Conservation (phyloP, 1,139 yeast species). For the Kluyveromyces sp. region DNA sequence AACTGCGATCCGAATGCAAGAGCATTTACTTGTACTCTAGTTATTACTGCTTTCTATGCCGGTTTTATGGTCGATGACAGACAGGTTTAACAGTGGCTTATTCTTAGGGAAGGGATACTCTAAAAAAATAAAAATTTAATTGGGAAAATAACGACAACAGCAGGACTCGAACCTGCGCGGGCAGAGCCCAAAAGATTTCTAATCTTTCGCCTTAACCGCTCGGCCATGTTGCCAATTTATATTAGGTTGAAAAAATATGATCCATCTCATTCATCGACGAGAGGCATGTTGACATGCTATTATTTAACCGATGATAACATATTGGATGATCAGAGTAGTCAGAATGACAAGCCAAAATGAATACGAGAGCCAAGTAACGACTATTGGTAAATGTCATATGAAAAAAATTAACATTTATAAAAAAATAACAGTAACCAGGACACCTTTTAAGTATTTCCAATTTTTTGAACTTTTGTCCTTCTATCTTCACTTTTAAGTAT, state of each 20-base stretch:
- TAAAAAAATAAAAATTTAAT: neutral
- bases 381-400: too few relatives aligned
- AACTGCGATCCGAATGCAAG: too few relatives aligned
- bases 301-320: too few relatives aligned
- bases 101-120: neutral
- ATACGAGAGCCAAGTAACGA: too few relatives aligned
- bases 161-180: conserved; percentile 36
- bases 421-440: too few relatives aligned
- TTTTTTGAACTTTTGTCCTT: neutral
- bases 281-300: too few relatives aligned
- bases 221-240: conserved; percentile 40
- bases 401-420: too few relatives aligned
- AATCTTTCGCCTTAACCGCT: conserved; percentile 50
- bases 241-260: too few relatives aligned
- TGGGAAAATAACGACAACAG: conserved; percentile 28
- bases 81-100: neutral
- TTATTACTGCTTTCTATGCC: neutral
- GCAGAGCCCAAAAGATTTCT: conserved; percentile 44
- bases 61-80: neutral
- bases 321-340: too few relatives aligned
- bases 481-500: neutral
- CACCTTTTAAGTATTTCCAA: neutral
- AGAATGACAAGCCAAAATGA: too few relatives aligned
- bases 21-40: too few relatives aligned
- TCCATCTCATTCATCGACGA: too few relatives aligned